A percentile compares a stretch with the other conserved stretches of the same genome.
phyloP scores from a whole-genome alignment of 805 yeast genomes.

The Yamadazyma olivae region DNA sequence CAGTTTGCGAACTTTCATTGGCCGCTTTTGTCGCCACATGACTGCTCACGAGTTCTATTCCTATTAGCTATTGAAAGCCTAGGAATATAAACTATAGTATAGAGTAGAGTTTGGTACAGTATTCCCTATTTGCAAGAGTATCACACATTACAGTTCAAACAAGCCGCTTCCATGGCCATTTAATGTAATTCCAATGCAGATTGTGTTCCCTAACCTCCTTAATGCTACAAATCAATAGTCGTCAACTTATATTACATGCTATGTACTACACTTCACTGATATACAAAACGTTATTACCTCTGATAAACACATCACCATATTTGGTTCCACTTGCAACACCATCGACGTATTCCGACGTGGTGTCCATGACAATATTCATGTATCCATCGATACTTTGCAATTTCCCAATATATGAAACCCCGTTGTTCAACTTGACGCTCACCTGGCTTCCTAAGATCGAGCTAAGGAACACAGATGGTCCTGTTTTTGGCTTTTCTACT shows the following conservation, averaged over 20 bases:
- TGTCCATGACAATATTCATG: slow-evolving; percentile 89
- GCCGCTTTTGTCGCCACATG: slow-evolving; percentile 1
- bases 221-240: no score
- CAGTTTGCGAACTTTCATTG: slow-evolving; percentile 2
- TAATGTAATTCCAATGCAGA: no score
- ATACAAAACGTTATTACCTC: slow-evolving; percentile 69
- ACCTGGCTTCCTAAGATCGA: slow-evolving; percentile 79
- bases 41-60: slow-evolving; percentile 1
- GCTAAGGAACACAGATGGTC: slow-evolving; percentile 76
- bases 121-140: no score
- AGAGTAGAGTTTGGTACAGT: no score
- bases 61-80: no score
- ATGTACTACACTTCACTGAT: slow-evolving; percentile 33
- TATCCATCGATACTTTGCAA: slow-evolving; percentile 93
- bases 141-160: no score
- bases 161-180: no score
- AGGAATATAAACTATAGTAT: no score
- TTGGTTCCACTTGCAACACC: slow-evolving; percentile 42
- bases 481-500: slow-evolving; percentile 31
- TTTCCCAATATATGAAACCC: slow-evolving; percentile 67
- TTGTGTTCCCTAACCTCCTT: no score
- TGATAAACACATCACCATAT: slow-evolving; percentile 78
- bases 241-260: background rate
- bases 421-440: slow-evolving; percentile 80
- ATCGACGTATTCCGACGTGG: slow-evolving; percentile 63